Conservation (phyloP, 2,329 filamentous ascomycete species). For the Botrytis deweyae region DNA sequence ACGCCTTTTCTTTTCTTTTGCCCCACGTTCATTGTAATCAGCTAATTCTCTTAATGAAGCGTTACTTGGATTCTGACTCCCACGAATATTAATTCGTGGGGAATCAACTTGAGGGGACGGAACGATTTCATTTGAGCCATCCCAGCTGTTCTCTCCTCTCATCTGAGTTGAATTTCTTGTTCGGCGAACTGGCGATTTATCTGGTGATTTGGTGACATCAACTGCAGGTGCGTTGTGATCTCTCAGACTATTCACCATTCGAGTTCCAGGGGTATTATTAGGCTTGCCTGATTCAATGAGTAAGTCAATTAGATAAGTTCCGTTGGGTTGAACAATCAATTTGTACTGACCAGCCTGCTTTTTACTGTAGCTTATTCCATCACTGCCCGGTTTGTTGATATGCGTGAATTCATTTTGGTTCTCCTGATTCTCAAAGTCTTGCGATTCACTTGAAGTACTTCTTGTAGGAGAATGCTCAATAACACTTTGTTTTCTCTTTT, state of each 20-base stretch:
- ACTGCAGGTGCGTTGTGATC: neutral
- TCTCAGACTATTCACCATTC: neutral
- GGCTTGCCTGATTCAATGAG: neutral
- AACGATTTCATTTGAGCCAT: neutral
- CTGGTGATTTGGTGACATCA: no score
- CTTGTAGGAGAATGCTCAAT: neutral
- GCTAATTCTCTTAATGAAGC: neutral
- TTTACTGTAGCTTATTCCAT: neutral
- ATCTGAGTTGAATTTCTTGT: neutral
- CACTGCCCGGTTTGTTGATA: neutral
- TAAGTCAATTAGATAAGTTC: neutral
- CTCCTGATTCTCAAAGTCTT: neutral
- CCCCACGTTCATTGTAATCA: neutral
- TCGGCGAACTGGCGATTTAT: neutral
- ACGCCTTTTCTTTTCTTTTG: no score
- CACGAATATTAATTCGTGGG: fast-evolving
- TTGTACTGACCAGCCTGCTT: neutral
- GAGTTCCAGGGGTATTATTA: neutral
- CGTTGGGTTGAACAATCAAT: neutral
- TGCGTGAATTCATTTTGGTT: neutral
- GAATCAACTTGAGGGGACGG: fast-evolving
- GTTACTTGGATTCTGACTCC: neutral
- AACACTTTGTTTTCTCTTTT: neutral
- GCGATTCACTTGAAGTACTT: neutral
- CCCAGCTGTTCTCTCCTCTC: neutral